Evolutionary conservation across 345 rosid species (phyloP), one percentile per base, ranked within the genome.

Genomic region (Hirschfeldia incana): DNA sequence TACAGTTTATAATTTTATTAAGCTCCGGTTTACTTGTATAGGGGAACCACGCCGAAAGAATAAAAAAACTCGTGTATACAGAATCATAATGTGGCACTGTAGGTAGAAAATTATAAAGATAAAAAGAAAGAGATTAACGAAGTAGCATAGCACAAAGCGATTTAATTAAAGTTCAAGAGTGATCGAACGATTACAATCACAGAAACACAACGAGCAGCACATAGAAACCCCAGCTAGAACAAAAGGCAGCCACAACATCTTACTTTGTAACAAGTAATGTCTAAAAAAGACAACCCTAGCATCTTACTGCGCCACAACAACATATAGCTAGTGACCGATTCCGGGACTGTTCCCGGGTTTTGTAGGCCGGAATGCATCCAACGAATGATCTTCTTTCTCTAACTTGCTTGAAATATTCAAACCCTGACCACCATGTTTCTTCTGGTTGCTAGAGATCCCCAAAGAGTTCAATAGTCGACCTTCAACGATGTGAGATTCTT

Each of bases 331-430:
- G 75, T 89, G 93, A 49, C 93, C 93, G 11, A 88, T 88, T 3
- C 88, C 91, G 5, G 91, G 91, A 74, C 91, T 88, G 68, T 88
- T 86, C 44, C 89, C 91, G 0, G 91, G 91, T 1, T 74, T 67
- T n/a, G 91, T 88, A n/a, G 89, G 89, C 5, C 86, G 87, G 75
- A 85, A 83, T 10, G 83, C 91, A 13, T 86, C 85, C 46, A 72
- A n/a, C 5, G 79, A 80, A 65, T 70, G 83, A 65, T 80, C 69
- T 42, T 80, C 76, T 8, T 36, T 69, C 39, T 15, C 64, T 69
- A 74, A 62, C 66, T 74, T 74, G 16, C 64, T 65, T 49, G 82
- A 67, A 34, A 21, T 29, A 17, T 69, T 42, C 11, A 44, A 65
- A 44, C 6, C 5, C 6, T 2, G 55, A 10, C 42, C 76, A 53